Percentiles rank a stretch among this genome's conserved stretches.
Evolutionary conservation across 139 green algal species (phyloP).

Genomic region (Chlorella sp.): DNA sequence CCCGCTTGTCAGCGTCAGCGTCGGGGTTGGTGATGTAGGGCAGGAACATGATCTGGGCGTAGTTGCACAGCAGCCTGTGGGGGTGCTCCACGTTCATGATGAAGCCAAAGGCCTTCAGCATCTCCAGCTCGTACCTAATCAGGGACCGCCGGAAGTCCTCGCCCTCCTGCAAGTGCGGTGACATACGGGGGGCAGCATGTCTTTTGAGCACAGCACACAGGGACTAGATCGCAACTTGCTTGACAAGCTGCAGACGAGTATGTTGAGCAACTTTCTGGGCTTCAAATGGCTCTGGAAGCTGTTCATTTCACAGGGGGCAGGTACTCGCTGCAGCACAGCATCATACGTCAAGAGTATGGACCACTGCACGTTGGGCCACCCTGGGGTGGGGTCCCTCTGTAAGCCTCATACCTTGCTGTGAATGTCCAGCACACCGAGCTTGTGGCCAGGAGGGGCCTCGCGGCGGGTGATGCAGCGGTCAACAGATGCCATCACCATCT

Average conservation of each 20-base stretch:
- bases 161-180: slow-evolving; percentile 36
- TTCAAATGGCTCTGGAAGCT: neutral
- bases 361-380: no score
- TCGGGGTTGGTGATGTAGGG: no score
- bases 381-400: no score
- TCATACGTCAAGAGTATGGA: no score
- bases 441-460: no score
- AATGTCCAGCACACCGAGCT: slow-evolving; percentile 49
- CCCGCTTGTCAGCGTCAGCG: no score
- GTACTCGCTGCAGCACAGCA: no score
- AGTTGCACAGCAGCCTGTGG: slow-evolving; percentile 86
- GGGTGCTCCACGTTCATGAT: slow-evolving; percentile 76
- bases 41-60: slow-evolving; percentile 59
- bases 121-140: slow-evolving; percentile 62
- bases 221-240: no score
- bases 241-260: neutral
- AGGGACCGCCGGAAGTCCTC: slow-evolving; percentile 52
- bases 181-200: neutral
- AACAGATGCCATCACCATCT: slow-evolving; percentile 77
- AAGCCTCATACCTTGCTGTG: slow-evolving; percentile 48
- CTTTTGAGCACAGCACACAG: no score
- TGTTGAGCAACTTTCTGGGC: neutral
- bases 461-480: no score
- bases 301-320: no score
- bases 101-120: slow-evolving; percentile 70